Base-by-base conservation (phyloP, 495 filamentous ascomycete species). In the Hypomontagnella submonticulosa region DNA sequence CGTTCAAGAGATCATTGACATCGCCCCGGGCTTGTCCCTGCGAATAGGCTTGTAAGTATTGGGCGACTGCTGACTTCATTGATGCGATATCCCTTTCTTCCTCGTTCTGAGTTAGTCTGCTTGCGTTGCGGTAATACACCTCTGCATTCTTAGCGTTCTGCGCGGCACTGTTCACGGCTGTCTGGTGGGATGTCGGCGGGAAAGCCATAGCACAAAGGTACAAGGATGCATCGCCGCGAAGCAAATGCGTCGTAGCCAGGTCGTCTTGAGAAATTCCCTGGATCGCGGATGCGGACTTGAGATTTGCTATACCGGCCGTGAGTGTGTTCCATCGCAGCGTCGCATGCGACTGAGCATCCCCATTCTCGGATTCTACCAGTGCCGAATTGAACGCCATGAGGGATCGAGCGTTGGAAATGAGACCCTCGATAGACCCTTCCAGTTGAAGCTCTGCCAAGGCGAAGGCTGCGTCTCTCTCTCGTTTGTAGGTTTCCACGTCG, bases 111-210 rank as follows among this genome's bases (percentile, higher is more conserved):
- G 78, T 77, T 19, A 86, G 63, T 36, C 76, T 80, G 23, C 82
- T 79, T 9, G 86, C 86, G 37, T 86, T 85, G 43, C 84, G 80
- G 66, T 87, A 90, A 61, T 84, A 89, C 0, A 86, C 84, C 34
- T 84, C 83, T 3, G 87, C 86, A 61, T 89, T 87, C 36, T 79
- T 79, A 36, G 88, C 72, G 18, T 89, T 79, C 19, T 78, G 83
- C 3, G 76, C 48, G 16, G 75, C 77, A 41, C 82, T 82, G 50
- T 83, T 78, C 38, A 76, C 67, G 10, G 86, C 83, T 57, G 81
- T 71, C 7, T 71, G 65, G 63, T 85, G 77, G 19, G 83, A 77
- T 66, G 75, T 77, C 4, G 84, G 71, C 1, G 80, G 69, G 32
- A 78, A 73, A 0, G 83, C 82, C 16, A 90, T 72, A 18, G 80